Base-by-base conservation (phyloP, 495 filamentous ascomycete genomes). In the Letharia columbiana region DNA sequence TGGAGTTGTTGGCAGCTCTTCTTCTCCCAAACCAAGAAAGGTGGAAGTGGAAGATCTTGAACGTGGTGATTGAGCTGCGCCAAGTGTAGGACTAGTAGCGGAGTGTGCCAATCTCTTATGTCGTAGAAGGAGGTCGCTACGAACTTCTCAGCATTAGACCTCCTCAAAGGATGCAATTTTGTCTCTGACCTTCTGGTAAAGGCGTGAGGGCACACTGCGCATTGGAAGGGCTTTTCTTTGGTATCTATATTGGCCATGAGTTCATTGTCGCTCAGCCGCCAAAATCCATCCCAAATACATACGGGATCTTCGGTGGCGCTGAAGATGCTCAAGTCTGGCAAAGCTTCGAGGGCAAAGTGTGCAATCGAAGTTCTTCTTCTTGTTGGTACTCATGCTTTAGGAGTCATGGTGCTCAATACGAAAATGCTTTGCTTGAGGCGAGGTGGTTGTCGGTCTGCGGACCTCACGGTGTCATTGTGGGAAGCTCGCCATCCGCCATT, bases 101-200 rank as follows among this genome's bases (percentile, higher is more conserved):
- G 18, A 39, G 23, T 37, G 57, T 40, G 57, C 20, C 35, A 60
- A 13, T 40, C 35, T n/a, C 20, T 60, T 23, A 60, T 60, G 57
- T 23, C 57, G 57, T 13, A 23, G 40, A n/a, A 60, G 57, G 57
- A 39, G 57, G 57, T 39, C 57, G 40, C 57, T 60, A 35, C 57
- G 40, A n/a, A 11, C 12, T 10, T 40, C 33, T 60, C 17, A 60
- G 35, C 33, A 40, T 40, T n/a, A 23, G 11, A 37, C 6, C 35
- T 20, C 20, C 4, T 31, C 31, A 20, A 17, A 37, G 6, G 0
- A n/a, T 59, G 31, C 17, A 39, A 8, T 0, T 0, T 4, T 35
- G 3, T 59, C 9, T 37, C 9, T 41, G 7, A 59, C 56, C 56
- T 60, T 39, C 57, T 39, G 23, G 35, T 60, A 15, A 60, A 60